Conservation (phyloP, 805 yeast species). For the Citeromyces nyonsensis region DNA sequence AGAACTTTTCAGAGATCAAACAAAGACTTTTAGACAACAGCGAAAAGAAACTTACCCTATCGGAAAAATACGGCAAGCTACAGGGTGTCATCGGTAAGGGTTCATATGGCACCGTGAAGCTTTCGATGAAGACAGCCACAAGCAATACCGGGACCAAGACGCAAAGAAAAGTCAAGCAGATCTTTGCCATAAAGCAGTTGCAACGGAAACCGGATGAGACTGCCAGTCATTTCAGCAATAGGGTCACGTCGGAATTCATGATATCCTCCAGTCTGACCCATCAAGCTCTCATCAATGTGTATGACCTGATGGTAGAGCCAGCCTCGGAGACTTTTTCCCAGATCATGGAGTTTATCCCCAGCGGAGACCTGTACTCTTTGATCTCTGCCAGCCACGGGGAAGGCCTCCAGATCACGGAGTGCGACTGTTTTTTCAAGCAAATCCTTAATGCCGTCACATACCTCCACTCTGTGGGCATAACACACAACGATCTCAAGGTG, state of each 20-base stretch:
- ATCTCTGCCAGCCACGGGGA: conserved; percentile 33
- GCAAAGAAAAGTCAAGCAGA: conserved; percentile 17
- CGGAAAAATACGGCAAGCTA: conserved; percentile 32
- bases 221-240: conserved; percentile 39
- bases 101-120: conserved; percentile 29
- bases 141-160: no score
- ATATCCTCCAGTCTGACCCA: conserved; percentile 66
- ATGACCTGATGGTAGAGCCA: conserved; percentile 67
- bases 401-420: conserved; percentile 45
- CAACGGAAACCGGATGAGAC: conserved; percentile 45
- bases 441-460: conserved; percentile 67
- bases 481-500: conserved; percentile 87
- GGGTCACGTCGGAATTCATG: conserved; percentile 84
- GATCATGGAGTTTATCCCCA: conserved; percentile 92
- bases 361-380: conserved; percentile 61
- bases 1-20: conserved; percentile 18
- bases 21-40: conserved; percentile 10
- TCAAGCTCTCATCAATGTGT: conserved; percentile 62
- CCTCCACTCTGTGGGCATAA: conserved; percentile 85
- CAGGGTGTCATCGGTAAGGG: conserved; percentile 33
- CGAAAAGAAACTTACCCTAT: conserved; percentile 17
- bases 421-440: conserved; percentile 86
- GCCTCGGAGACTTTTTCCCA: conserved; percentile 61
- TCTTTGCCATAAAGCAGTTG: conserved; percentile 70
- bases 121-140: conserved; percentile 10